phyloP scores from a whole-genome alignment of 345 rosid genomes.

The Xanthoceras sorbifolium region DNA sequence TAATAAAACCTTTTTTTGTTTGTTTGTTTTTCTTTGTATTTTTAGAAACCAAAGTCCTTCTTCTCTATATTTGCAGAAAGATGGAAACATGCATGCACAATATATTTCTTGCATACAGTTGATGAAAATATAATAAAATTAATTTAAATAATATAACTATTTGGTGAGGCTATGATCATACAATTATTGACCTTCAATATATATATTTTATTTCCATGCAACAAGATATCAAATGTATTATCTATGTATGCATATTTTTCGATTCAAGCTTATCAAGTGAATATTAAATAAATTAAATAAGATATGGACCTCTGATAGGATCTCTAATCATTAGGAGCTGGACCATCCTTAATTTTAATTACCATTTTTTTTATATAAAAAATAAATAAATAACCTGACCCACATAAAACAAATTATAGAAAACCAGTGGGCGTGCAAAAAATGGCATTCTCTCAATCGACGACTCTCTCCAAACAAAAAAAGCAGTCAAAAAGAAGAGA shows the following conservation, averaged over 20 bases:
- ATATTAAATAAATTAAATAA: background rate
- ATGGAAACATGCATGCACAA: too few relatives aligned
- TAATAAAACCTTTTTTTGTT: too few relatives aligned
- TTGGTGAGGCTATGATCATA: background rate
- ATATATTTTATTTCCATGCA: background rate
- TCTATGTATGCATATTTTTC: background rate
- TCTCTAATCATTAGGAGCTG: conserved; percentile 13
- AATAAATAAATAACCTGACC: conserved; percentile 14
- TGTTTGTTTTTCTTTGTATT: background rate
- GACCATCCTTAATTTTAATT: background rate
- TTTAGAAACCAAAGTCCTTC: too few relatives aligned
- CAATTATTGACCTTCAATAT: background rate
- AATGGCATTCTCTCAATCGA: conserved; percentile 10
- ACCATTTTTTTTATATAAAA: background rate
- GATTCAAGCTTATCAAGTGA: background rate
- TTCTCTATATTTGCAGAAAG: background rate
- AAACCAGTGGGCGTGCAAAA: conserved; percentile 7
- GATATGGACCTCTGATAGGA: background rate
- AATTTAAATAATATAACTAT: too few relatives aligned
- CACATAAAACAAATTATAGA: background rate
- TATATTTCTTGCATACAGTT: too few relatives aligned
- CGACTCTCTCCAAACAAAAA: background rate
- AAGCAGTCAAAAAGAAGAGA: conserved; percentile 13
- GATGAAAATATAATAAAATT: too few relatives aligned
- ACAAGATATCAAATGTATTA: background rate